Base-by-base conservation (phyloP, 23 red algal species). In the Gracilariopsis chorda region DNA sequence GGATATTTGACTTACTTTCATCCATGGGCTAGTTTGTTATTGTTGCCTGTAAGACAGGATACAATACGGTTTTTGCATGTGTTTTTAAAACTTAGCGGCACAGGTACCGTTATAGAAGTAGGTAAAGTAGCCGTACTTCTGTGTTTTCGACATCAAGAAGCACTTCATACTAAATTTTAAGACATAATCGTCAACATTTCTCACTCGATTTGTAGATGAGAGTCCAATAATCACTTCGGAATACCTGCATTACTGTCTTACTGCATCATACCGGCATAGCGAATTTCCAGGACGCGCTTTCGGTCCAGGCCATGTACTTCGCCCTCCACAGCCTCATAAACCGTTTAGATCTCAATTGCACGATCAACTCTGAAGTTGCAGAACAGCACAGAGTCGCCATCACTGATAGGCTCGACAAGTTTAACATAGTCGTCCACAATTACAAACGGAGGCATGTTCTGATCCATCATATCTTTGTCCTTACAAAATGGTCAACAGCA, bases 51-150 rank as follows among this genome's bases (percentile, higher is more conserved):
- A 92, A 10, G 92, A 92, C 42, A 88, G 92, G 58, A 98, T 83
- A 48, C 88, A 91, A 28, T 73, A 39, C 74, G 90, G 86, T 33
- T 90, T 79, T 48, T 98, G 91, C 36, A 70, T 80, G 9, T 87
- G 52, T 76, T 90, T 55, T 57, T 98, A 79, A 88, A 94, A 98
- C 51, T 93, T 90, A 46, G 91, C 76, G 49, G 90, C 91, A 64
- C 90, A 74, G 78, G 90, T 93, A 13, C 95, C 95, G 39, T 98
- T 98, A 78, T 72, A 98, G 70, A 98, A 98, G 84, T 94, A 98
- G 7, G 95, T 98, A 1, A 98, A 91, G 63, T 98, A 91, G 36
- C 90, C 95, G 52, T 92, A 98, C 68, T 98, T 98, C 59, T 98
- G 90, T 41, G 91, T 94, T 81, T 98, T 91, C 12, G 87, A 85